A percentile compares a stretch with the other conserved stretches of the same genome.
Conservation (phyloP, 176 grass and related monocot species). For the Triticum dicoccoides region DNA sequence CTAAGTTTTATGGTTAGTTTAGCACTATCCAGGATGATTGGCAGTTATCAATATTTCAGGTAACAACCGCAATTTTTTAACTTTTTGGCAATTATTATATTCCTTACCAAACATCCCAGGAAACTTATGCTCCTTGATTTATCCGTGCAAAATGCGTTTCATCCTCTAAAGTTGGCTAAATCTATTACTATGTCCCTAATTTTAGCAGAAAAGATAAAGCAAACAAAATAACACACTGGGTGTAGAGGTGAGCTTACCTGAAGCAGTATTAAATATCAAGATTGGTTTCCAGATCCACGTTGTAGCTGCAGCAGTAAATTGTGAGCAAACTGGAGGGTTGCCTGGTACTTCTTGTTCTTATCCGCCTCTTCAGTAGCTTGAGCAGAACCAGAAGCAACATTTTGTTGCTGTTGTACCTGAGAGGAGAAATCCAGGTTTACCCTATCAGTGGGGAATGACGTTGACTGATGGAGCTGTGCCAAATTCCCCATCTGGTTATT, state of each 20-base stretch:
- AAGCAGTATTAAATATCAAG: constrained; percentile 32
- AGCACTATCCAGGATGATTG: not conserved
- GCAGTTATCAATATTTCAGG: not conserved
- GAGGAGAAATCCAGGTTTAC: constrained; percentile 28
- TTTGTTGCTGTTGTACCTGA: constrained; percentile 49
- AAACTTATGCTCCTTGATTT: not conserved
- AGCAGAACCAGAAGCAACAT: constrained; percentile 40
- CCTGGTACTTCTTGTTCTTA: constrained; percentile 84
- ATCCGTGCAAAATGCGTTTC: not conserved
- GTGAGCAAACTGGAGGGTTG: constrained; percentile 90
- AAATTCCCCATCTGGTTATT: constrained; percentile 48
- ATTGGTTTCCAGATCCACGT: constrained; percentile 56
- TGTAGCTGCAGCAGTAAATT: constrained; percentile 72
- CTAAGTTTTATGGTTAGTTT: not conserved
- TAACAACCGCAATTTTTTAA: not conserved
- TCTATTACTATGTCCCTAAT: not conserved
- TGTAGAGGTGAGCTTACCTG: constrained; percentile 26
- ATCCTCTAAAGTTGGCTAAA: not conserved
- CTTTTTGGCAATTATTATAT: not conserved
- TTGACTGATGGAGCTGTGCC: constrained; percentile 17
- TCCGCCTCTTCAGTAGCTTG: constrained; percentile 63
- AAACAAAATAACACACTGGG: constrained; percentile 2
- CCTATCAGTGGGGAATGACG: constrained; percentile 20
- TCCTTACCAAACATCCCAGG: not conserved
- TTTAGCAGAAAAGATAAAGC: constrained; percentile 12